A percentile compares a stretch with the other conserved stretches of the same genome.
Evolutionary conservation across 2,329 filamentous ascomycete species (phyloP).

Genomic region (Phaeosphaeria sp.): DNA sequence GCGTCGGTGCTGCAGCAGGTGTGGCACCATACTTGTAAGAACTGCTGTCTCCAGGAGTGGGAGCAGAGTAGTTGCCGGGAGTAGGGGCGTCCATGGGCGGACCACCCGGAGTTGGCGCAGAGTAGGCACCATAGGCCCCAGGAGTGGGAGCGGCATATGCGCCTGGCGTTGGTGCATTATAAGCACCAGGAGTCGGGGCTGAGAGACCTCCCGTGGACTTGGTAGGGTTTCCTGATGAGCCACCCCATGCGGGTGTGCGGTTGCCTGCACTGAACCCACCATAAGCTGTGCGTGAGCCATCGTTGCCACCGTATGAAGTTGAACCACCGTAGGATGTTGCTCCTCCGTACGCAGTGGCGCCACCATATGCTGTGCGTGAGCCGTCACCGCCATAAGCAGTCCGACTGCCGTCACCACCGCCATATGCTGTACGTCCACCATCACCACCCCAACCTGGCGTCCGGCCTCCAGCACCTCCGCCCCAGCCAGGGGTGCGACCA

Average conservation of each 20-base stretch:
- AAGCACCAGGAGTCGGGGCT: constrained; percentile 42
- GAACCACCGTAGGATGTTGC: constrained; percentile 67
- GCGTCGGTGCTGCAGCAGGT: constrained; percentile 63
- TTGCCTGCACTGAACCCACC: constrained; percentile 62
- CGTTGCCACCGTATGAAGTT: constrained; percentile 44
- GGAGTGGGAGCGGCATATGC: constrained; percentile 47
- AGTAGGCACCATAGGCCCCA: constrained; percentile 43
- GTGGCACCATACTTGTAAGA: constrained; percentile 46
- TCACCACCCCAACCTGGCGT: constrained; percentile 57
- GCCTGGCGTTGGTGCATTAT: constrained; percentile 46
- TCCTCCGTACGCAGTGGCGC: constrained; percentile 51
- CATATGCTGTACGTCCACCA: constrained; percentile 46
- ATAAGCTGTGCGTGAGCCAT: constrained; percentile 51
- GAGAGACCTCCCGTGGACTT: constrained; percentile 35
- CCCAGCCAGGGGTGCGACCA: constrained; percentile 53
- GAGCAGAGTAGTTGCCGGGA: constrained; percentile 48
- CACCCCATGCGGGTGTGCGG: constrained; percentile 61
- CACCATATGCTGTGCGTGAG: constrained; percentile 53
- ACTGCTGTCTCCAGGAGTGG: constrained; percentile 45
- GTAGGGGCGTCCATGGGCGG: constrained; percentile 49
- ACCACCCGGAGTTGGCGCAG: constrained; percentile 46
- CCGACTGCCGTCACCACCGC: constrained; percentile 45
- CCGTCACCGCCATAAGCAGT: constrained; percentile 51
- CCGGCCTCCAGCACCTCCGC: constrained; percentile 53
- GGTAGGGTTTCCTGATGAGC: constrained; percentile 52